These are phyloP conservation scores for Angomonas ambiguus DNA, from an alignment of 208 protist genomes.

Conservation along the genomic window DNA sequence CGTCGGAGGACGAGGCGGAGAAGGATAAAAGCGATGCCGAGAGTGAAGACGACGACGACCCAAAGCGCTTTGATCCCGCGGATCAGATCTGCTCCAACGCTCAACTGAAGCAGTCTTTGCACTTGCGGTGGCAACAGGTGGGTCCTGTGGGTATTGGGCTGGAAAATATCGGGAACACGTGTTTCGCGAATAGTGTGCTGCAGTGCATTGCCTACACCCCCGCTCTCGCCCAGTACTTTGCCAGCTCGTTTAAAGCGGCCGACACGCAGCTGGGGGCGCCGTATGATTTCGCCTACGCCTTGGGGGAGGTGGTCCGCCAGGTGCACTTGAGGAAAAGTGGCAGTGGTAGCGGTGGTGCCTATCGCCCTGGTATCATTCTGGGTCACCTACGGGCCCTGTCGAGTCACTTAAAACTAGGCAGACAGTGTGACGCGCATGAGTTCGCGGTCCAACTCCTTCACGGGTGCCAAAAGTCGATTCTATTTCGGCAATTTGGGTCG, in stretches of 20 bases:
- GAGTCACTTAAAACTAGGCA: conserved; percentile 71
- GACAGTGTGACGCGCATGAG: conserved; percentile 90
- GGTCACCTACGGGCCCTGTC: conserved; percentile 59
- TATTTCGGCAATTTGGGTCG: conserved; percentile 67
- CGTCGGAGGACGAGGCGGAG: conserved; percentile 10
- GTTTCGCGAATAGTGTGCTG: conserved; percentile 87
- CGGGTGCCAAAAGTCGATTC: conserved; percentile 68
- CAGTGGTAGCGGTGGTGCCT: conserved; percentile 22
- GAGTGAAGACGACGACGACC: conserved; percentile 68
- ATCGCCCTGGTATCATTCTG: conserved; percentile 55
- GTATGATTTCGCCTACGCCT: conserved; percentile 80
- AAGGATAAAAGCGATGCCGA: conserved; percentile 16
- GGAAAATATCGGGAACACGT: conserved; percentile 88
- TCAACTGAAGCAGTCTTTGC: conserved; percentile 41
- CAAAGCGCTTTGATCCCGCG: conserved; percentile 33
- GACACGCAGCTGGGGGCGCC: conserved; percentile 46
- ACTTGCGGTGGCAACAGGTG: conserved; percentile 61
- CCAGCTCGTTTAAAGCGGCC: conserved; percentile 44
- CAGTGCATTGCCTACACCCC: conserved; percentile 84
- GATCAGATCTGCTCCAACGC: conserved; percentile 54
- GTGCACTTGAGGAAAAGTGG: conserved; percentile 38
- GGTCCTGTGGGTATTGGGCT: conserved; percentile 61
- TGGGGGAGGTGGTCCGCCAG: conserved; percentile 72
- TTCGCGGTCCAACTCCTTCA: conserved; percentile 82
- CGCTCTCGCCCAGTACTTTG: conserved; percentile 83